Evolutionary conservation across 106 monocot genomes (phyloP).

Genomic region (Dendrobium nobile): DNA sequence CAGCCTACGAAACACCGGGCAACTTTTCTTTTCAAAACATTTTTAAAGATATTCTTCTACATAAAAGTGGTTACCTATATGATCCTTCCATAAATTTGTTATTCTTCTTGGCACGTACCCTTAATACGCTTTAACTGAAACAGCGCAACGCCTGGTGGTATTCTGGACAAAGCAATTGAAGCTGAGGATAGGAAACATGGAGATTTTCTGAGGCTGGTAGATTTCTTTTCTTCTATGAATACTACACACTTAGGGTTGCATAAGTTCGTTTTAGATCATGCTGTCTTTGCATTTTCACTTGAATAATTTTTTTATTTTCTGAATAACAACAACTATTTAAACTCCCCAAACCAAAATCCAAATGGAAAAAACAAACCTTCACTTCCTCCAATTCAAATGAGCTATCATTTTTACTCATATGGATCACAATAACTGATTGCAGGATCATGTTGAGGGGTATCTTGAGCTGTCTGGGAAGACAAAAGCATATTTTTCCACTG

Average conservation of each 20-base stretch:
- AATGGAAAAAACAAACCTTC: not conserved
- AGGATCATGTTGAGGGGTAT: constrained; percentile 31
- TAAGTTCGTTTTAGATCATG: not conserved
- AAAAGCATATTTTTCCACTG: constrained; percentile 21
- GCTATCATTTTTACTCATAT: not conserved
- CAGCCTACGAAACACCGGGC: no score
- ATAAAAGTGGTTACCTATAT: no score
- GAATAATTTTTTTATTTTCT: no score
- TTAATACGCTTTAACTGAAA: not conserved
- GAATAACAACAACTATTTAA: not conserved
- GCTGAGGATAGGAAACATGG: constrained; percentile 74
- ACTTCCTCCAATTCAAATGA: not conserved
- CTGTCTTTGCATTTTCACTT: no score
- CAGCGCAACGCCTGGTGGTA: constrained; percentile 67
- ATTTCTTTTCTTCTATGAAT: constrained; percentile 3
- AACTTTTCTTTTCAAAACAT: no score
- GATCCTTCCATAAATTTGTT: no score
- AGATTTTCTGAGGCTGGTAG: constrained; percentile 63
- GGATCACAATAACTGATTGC: not conserved
- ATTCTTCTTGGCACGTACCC: not conserved
- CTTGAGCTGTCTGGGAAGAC: constrained; percentile 29
- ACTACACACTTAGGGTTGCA: not conserved
- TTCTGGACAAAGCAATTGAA: constrained; percentile 68
- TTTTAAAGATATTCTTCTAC: no score
- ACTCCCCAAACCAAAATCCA: not conserved